phyloP scores from a whole-genome alignment of 2,329 filamentous ascomycete genomes.

The Diaporthe caulivora region DNA sequence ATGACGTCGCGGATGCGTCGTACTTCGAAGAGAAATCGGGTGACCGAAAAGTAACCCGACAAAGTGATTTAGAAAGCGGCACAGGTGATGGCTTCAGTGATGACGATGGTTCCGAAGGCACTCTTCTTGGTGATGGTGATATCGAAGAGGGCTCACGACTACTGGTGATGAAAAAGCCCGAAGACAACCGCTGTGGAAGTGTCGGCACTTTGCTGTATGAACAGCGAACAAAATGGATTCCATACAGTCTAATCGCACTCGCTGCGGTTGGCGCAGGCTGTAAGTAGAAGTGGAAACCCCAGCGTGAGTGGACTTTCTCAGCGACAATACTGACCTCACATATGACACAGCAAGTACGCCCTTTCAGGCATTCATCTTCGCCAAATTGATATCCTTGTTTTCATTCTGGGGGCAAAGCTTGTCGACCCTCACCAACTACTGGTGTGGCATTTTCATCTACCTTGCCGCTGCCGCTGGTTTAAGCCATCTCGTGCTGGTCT shows the following conservation, averaged over 20 bases:
- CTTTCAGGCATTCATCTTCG: slow-evolving; percentile 67
- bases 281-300: slow-evolving; percentile 58
- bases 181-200: neutral
- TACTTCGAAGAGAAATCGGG: slow-evolving; percentile 72
- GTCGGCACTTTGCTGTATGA: slow-evolving; percentile 20
- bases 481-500: slow-evolving; percentile 33
- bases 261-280: slow-evolving; percentile 43
- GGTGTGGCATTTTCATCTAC: slow-evolving; percentile 30
- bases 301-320: slow-evolving; percentile 53
- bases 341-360: slow-evolving; percentile 40
- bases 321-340: slow-evolving; percentile 34
- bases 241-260: neutral
- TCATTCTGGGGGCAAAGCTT: slow-evolving; percentile 26
- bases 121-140: slow-evolving; percentile 15
- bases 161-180: neutral
- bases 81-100: neutral
- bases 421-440: slow-evolving; percentile 29
- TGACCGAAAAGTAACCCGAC: slow-evolving; percentile 77
- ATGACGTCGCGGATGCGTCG: slow-evolving; percentile 36
- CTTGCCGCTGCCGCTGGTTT: slow-evolving; percentile 26
- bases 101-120: neutral
- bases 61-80: slow-evolving; percentile 49
- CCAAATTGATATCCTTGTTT: slow-evolving; percentile 65
- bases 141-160: slow-evolving; percentile 4
- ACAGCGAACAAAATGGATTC: slow-evolving; percentile 18